Base-by-base conservation (phyloP, 2,329 filamentous ascomycete species). In the Neonectria coccinea region DNA sequence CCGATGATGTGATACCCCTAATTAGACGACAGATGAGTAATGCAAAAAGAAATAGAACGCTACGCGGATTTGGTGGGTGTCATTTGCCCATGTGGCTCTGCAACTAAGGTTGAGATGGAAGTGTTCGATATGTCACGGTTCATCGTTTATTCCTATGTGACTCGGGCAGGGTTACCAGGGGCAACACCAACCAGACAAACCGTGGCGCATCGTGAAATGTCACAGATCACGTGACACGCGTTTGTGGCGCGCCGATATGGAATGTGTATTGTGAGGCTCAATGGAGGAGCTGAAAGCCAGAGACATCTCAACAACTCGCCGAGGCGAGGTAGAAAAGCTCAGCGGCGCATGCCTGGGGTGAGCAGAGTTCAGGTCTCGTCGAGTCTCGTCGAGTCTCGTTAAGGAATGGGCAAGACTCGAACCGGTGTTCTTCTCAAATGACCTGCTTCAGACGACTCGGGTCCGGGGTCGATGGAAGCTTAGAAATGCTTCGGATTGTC, bases 81-180 rank as follows among this genome's bases (percentile, higher is more conserved):
- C 42, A 5, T 57, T 62, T 65, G 55, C 39, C 33, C n/a, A 39
- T 16, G 22, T 25, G 33, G 20, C 25, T 36, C 51, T 59, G 39
- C 22, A 44, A 41, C 42, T 44, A 39, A 29, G 27, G 18, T 56
- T 20, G 33, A 42, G 39, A 10, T 14, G 25, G 25, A 42, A 22
- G 20, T 56, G 41, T 36, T 20, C n/a, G 33, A 16, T 42, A 20
- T 51, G 56, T 16, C 25, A 51, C 25, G 16, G 27, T 18, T 42
- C 18, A 20, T 14, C 20, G 29, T 51, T 33, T 33, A 22, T 9
- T 51, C 11, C 14, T 16, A 39, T 4, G 31, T 52, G 27, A 45
- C 14, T 29, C 2, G 29, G 8, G 31, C 39, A n/a, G 10, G 48
- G 60, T 63, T 59, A 52, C 55, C 29, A 44, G 25, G 60, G 55